A percentile compares a stretch with the other conserved stretches of the same genome.
Evolutionary conservation across 2,329 filamentous ascomycete genomes (phyloP).

Genomic region (Ceratocystis cubensis): DNA sequence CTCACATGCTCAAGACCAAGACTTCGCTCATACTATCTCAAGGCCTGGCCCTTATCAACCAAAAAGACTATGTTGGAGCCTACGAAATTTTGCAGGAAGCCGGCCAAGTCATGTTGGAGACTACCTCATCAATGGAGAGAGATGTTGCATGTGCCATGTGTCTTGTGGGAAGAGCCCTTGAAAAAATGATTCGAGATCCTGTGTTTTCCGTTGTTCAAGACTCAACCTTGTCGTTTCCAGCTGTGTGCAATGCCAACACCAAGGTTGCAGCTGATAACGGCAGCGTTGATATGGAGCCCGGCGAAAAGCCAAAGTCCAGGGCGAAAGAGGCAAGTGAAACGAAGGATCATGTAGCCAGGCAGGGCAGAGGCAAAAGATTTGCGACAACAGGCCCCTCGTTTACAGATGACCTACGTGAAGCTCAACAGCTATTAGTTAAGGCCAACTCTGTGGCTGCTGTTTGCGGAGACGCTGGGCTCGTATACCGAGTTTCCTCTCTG

Average conservation of each 20-base stretch:
- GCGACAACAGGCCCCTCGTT: conserved; percentile 32
- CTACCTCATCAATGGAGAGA: conserved; percentile 35
- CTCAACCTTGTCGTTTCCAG: conserved; percentile 78
- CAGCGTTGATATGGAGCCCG: conserved; percentile 3
- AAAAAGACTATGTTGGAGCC: conserved; percentile 47
- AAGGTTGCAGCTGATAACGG: conserved; percentile 13
- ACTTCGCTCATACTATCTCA: conserved; percentile 29
- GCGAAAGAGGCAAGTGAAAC: conserved; percentile 21
- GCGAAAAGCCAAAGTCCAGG: conserved; percentile 10
- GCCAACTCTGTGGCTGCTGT: conserved; percentile 47
- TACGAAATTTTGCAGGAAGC: conserved; percentile 42
- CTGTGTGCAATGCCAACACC: conserved; percentile 37
- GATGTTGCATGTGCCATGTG: conserved; percentile 54
- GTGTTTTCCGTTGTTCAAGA: conserved; percentile 85
- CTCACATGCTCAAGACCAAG: conserved; percentile 27
- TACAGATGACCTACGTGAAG: conserved; percentile 47
- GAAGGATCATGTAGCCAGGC: background rate
- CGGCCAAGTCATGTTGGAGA: conserved; percentile 24
- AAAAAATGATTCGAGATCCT: conserved; percentile 63
- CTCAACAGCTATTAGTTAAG: conserved; percentile 52
- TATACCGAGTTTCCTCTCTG: conserved; percentile 51
- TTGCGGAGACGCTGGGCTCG: conserved; percentile 43
- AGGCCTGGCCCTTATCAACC: conserved; percentile 36
- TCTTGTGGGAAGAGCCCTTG: conserved; percentile 54
- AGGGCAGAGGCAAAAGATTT: conserved; percentile 6